phyloP scores from a whole-genome alignment of 2,329 filamentous ascomycete genomes.

The Aspergillus awamori region DNA sequence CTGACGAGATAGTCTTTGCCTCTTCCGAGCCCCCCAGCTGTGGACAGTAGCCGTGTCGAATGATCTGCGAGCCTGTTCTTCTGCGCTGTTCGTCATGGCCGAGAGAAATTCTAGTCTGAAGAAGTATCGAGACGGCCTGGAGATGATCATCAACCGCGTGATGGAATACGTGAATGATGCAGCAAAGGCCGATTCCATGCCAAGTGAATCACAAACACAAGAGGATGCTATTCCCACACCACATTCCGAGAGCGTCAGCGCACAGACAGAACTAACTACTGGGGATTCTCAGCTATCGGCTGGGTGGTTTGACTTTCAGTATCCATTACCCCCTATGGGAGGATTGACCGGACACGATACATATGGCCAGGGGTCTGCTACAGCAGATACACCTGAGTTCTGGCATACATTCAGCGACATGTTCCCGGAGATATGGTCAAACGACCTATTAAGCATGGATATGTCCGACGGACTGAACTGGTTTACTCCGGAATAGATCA shows the following conservation, averaged over 20 bases:
- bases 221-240: neutral
- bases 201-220: neutral
- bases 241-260: neutral
- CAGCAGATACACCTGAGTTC: neutral
- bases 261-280: neutral
- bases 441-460: neutral
- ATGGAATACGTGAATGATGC: constrained; percentile 20
- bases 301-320: neutral
- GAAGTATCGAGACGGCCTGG: constrained; percentile 24
- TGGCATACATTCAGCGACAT: neutral
- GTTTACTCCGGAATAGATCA: neutral
- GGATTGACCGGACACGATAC: neutral
- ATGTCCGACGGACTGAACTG: neutral
- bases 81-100: constrained; percentile 25
- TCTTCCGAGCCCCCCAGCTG: constrained; percentile 24
- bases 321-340: neutral
- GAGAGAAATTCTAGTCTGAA: constrained; percentile 24
- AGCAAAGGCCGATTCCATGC: neutral
- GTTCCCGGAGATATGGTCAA: neutral
- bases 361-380: too few relatives aligned
- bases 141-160: constrained; percentile 22
- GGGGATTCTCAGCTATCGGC: neutral
- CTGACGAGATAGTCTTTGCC: constrained; percentile 18
- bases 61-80: constrained; percentile 27
- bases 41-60: constrained; percentile 25